Evolutionary conservation across 352 stramenopile genomes (phyloP).

Genomic region (Globisporangium paroecandrum): DNA sequence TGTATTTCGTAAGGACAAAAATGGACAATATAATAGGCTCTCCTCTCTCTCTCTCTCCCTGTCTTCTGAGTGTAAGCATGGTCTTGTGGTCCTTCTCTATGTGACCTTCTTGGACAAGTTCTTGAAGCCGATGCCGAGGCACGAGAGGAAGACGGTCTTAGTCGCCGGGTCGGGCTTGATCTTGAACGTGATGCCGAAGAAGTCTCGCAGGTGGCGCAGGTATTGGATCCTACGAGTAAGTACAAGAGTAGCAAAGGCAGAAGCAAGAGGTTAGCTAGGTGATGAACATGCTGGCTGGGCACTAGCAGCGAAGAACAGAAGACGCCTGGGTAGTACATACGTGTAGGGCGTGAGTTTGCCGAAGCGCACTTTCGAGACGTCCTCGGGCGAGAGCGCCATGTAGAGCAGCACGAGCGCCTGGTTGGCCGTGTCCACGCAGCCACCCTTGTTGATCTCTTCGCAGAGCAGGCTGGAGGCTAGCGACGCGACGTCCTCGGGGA

Average conservation of each 20-base stretch:
- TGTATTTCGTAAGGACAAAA: background rate
- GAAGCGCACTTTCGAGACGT: conserved; percentile 94
- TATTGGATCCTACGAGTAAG: conserved; percentile 66
- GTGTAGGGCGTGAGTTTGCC: conserved; percentile 85
- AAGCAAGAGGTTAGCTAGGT: background rate
- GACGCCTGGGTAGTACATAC: conserved; percentile 27
- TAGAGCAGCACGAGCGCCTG: conserved; percentile 95
- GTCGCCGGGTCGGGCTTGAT: conserved; percentile 87
- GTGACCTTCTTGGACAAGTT: conserved; percentile 95
- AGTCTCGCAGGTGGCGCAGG: conserved; percentile 88
- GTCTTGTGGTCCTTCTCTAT: conserved; percentile 41
- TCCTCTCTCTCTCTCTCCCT: background rate
- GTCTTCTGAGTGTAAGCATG: background rate
- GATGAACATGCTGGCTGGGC: background rate
- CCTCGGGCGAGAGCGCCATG: conserved; percentile 97
- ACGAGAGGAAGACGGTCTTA: conserved; percentile 92
- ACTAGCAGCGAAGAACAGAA: background rate
- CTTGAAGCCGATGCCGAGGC: conserved; percentile 93
- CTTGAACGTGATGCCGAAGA: conserved; percentile 94
- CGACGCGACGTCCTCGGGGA: conserved; percentile 97
- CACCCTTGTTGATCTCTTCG: conserved; percentile 94
- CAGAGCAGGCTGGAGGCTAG: conserved; percentile 92
- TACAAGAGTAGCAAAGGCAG: background rate
- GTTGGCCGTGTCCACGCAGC: conserved; percentile 93
- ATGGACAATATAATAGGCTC: conserved; percentile 3